Evolutionary conservation across 805 yeast species (phyloP), one percentile per base, ranked within the genome.

Genomic region (Saccharomyces kudriavzevii): DNA sequence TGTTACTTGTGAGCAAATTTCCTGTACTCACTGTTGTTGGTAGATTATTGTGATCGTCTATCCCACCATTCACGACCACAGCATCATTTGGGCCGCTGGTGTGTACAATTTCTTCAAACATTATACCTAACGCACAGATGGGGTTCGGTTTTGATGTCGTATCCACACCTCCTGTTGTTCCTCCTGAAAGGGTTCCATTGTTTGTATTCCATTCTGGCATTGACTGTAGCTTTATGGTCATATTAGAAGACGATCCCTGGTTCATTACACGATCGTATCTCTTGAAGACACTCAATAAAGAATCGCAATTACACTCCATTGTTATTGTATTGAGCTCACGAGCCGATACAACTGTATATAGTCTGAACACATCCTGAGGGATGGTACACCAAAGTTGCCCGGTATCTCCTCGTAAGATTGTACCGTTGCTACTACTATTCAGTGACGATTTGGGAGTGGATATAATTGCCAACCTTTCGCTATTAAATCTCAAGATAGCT

Each of bases 371-470:
- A 58, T 67, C 70, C 9, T 51, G 51, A 1, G 70, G 70, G 8
- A 67, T 63, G 9, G 69, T 63, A 48, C 71, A 68, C 71, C 71
- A 67, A 31, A 67, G 52, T 48, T 67, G 70, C 2, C 70, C 70
- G 11, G 60, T 58, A 51, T 68, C 71, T 11, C 60, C 63, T 4
- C 60, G 62, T 24, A 62, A 48, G 14, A 57, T 45, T 2, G 65
- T 55, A 17, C 55, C 56, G 27, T 56, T 54, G 28, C 50, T 50
- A 20, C 52, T 46, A 10, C 43, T 53, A n/a, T 31, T 49, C 2
- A 40, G n/a, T 1, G 64, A 48, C 0, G 61, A 54, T 27, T 59
- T 59, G 0, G 71, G 69, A 1, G 70, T 62, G 2, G 71, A 67
- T 49, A 69, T 66, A 4, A 68, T 62, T 2, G 62, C 58, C 50